Evolutionary conservation across 306 rosid genomes (phyloP).

Genomic region (Pueraria montana): DNA sequence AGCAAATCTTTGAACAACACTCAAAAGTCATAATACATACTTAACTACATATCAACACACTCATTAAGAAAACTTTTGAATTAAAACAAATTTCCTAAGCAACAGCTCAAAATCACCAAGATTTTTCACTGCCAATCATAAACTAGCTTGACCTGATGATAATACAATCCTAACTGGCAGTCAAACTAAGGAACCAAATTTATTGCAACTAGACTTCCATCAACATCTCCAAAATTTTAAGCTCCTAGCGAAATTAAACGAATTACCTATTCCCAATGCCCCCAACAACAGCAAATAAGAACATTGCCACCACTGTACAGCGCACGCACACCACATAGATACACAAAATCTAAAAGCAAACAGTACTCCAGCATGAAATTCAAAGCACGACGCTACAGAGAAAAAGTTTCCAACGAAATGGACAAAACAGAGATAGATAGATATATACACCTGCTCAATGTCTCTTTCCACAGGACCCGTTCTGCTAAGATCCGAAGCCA

Average conservation of each 20-base stretch:
- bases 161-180: background rate
- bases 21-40: background rate
- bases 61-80: background rate
- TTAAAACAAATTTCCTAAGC: background rate
- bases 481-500: conserved; percentile 93
- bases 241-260: conserved; percentile 35
- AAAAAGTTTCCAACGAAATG: conserved; percentile 34
- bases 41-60: background rate
- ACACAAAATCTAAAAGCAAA: conserved; percentile 43
- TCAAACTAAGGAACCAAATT: conserved; percentile 21
- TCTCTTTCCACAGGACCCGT: conserved; percentile 91
- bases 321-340: conserved; percentile 1
- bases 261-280: conserved; percentile 27
- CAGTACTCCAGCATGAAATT: conserved; percentile 33
- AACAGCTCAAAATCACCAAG: background rate
- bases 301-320: conserved; percentile 27
- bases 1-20: conserved; percentile 3
- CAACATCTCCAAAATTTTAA: background rate
- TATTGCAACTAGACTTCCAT: conserved; percentile 35
- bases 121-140: background rate
- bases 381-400: conserved; percentile 19
- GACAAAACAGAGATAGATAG: conserved; percentile 20
- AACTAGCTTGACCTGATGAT: background rate
- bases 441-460: conserved; percentile 80
- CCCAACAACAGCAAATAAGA: conserved; percentile 34